Evolutionary conservation across 345 rosid species (phyloP).

Genomic region (Psidium friedrichsthalianum): DNA sequence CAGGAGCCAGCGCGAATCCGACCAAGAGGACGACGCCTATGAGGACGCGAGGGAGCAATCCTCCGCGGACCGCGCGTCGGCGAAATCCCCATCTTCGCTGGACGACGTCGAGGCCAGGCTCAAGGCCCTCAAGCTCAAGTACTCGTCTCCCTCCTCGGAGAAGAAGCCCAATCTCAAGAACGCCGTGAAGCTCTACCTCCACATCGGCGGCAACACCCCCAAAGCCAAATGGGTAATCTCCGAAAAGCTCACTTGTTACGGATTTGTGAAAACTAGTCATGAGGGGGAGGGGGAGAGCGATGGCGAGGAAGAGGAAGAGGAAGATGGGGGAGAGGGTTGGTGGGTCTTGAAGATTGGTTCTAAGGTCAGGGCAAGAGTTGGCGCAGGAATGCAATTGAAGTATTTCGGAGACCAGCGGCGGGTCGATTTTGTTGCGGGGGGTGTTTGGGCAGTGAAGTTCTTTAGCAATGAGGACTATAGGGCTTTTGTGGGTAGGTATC

Average conservation of each 20-base stretch:
- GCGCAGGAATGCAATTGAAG: slow-evolving; percentile 53
- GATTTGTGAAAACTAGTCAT: background rate
- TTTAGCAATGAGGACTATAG: slow-evolving; percentile 43
- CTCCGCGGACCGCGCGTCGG: slow-evolving; percentile 1
- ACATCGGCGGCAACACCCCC: slow-evolving; percentile 37
- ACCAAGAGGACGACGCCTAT: background rate
- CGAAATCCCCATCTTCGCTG: slow-evolving; percentile 1
- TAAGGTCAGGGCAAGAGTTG: slow-evolving; percentile 19
- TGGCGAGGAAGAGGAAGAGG: slow-evolving; percentile 9
- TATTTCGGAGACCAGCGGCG: slow-evolving; percentile 70
- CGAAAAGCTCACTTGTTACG: slow-evolving; percentile 8
- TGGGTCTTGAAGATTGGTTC: slow-evolving; percentile 31
- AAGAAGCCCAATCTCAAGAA: slow-evolving; percentile 13
- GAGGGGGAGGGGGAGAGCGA: slow-evolving; percentile 8
- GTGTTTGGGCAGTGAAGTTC: slow-evolving; percentile 91
- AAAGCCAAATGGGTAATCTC: slow-evolving; percentile 41
- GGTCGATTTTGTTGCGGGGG: slow-evolving; percentile 79
- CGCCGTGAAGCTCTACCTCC: slow-evolving; percentile 30
- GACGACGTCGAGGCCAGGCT: slow-evolving; percentile 13
- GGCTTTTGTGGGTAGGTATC: slow-evolving; percentile 32
- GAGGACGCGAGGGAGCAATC: background rate
- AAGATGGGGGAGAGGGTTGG: slow-evolving; percentile 10
- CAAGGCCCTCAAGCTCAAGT: slow-evolving; percentile 12
- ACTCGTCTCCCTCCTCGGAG: slow-evolving; percentile 1
- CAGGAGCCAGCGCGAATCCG: background rate